Evolutionary conservation across 345 rosid genomes (phyloP).

Genomic region (Geranium rotundifolium): DNA sequence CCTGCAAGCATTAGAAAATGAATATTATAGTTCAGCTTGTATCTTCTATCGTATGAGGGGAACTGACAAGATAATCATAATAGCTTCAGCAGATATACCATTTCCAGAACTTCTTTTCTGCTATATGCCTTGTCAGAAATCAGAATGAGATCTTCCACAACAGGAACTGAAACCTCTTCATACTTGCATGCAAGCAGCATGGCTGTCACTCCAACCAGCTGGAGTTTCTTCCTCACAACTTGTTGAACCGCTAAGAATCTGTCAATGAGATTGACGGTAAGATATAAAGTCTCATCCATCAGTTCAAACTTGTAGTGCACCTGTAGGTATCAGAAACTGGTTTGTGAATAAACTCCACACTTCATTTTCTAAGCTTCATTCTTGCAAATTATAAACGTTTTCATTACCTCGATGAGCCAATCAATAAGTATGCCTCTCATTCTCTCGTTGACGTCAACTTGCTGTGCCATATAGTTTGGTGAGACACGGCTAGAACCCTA

Average conservation of each 20-base stretch:
- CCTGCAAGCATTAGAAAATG: constrained; percentile 35
- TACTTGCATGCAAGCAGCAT: constrained; percentile 97
- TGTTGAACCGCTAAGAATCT: constrained; percentile 67
- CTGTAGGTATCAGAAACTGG: constrained; percentile 19
- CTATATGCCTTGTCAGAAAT: constrained; percentile 35
- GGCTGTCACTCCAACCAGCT: constrained; percentile 87
- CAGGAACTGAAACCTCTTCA: constrained; percentile 94
- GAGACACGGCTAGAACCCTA: constrained; percentile 51
- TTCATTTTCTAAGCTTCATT: neutral
- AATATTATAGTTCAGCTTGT: neutral
- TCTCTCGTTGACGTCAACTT: constrained; percentile 65
- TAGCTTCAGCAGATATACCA: constrained; percentile 31
- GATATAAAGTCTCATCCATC: constrained; percentile 89
- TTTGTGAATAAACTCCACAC: neutral
- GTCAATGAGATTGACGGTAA: constrained; percentile 84
- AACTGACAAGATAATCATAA: neutral
- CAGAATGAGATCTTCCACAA: constrained; percentile 81
- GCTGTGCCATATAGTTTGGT: constrained; percentile 61
- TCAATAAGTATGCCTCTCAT: constrained; percentile 94
- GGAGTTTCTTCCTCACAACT: constrained; percentile 80
- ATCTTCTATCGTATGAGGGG: neutral
- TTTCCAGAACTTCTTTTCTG: constrained; percentile 66
- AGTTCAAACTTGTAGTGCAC: constrained; percentile 99
- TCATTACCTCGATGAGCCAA: constrained; percentile 81
- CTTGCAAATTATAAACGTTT: too few species aligned